These are phyloP conservation scores for Thielaviopsis euricoi DNA, from an alignment of 2,329 filamentous ascomycete species.

Conservation along the genomic window DNA sequence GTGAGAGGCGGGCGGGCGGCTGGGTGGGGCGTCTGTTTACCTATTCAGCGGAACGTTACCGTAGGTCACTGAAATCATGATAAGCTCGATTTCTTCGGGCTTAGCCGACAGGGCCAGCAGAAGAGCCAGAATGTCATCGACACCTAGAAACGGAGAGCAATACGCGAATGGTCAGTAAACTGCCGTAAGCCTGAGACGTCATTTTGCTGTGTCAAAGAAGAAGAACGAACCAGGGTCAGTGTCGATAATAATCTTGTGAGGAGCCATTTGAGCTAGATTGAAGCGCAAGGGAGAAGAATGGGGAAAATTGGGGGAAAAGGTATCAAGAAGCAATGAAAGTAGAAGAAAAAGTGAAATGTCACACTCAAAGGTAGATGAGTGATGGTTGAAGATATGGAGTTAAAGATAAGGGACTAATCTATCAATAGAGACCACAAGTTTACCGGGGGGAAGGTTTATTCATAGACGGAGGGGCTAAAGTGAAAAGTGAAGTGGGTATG, in stretches of 20 bases:
- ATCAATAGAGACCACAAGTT: not conserved
- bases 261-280: conserved; percentile 32
- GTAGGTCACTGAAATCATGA: conserved; percentile 78
- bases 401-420: too few relatives aligned
- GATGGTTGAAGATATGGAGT: not conserved
- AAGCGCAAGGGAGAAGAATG: not conserved
- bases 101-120: conserved; percentile 70
- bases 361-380: not conserved
- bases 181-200: not conserved
- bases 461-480: not conserved
- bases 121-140: conserved; percentile 82
- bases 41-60: conserved; percentile 82
- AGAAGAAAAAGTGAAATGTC: not conserved
- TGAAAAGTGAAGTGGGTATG: not conserved
- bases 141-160: conserved; percentile 31
- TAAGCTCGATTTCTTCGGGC: conserved; percentile 69
- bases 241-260: conserved; percentile 79
- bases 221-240: conserved; percentile 60
- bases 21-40: conserved; percentile 22
- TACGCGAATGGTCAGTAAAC: not conserved
- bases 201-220: not conserved
- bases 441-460: not conserved
- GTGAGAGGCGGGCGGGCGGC: not conserved
- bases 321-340: not conserved
- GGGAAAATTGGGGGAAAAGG: not conserved